Evolutionary conservation across 2,329 filamentous ascomycete genomes (phyloP).

Genomic region (Penicillium psychrosexuale): DNA sequence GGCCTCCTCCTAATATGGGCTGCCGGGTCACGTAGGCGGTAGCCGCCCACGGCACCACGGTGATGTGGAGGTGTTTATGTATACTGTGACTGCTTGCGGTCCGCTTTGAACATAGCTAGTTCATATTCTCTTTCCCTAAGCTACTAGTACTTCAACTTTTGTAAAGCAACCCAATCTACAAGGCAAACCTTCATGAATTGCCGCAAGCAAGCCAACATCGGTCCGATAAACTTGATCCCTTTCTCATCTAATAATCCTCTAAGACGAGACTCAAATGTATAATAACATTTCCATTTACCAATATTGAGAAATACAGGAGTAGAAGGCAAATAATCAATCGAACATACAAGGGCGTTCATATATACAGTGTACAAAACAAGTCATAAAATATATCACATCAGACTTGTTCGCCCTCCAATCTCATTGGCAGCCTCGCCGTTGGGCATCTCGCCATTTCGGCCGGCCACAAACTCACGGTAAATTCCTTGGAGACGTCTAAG

Average conservation of each 20-base stretch:
- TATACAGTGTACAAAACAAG: constrained; percentile 18
- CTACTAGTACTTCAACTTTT: too few relatives aligned
- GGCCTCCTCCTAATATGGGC: too few relatives aligned
- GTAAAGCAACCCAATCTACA: too few relatives aligned
- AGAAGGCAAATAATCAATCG: not conserved
- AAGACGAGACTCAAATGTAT: not conserved
- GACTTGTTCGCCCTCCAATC: constrained; percentile 83
- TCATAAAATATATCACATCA: constrained; percentile 64
- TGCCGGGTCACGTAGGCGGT: too few relatives aligned
- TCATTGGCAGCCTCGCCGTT: constrained; percentile 89
- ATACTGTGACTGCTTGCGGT: too few relatives aligned
- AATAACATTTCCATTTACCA: not conserved
- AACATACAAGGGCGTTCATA: constrained; percentile 12
- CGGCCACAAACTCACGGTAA: constrained; percentile 89
- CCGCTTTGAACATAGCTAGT: too few relatives aligned
- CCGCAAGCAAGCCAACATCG: too few relatives aligned
- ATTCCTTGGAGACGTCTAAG: constrained; percentile 70
- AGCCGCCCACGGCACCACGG: too few relatives aligned
- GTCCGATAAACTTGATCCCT: not conserved
- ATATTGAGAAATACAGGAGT: constrained; percentile 9
- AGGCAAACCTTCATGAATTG: too few relatives aligned
- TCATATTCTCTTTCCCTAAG: too few relatives aligned
- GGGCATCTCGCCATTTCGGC: constrained; percentile 90
- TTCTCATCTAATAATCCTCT: not conserved
- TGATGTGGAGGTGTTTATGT: too few relatives aligned